Evolutionary conservation across 2,329 filamentous ascomycete genomes (phyloP).

Genomic region (Hypoxylon sp.): DNA sequence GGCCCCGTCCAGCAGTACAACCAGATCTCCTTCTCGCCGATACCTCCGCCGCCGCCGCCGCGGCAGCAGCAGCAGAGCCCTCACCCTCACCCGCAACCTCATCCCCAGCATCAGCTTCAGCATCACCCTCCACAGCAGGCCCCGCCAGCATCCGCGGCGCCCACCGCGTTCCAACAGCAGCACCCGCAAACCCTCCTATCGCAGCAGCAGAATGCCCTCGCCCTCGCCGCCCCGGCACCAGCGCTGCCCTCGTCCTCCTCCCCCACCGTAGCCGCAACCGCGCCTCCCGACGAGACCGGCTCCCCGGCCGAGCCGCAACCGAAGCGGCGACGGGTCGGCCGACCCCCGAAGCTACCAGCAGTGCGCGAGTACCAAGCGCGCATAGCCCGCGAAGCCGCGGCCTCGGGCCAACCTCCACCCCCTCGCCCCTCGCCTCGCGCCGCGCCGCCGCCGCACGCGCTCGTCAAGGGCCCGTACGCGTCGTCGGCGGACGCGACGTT

Average conservation of each 20-base stretch:
- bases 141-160: neutral
- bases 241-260: neutral
- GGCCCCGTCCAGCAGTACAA: conserved; percentile 37
- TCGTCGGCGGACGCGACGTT: conserved; percentile 43
- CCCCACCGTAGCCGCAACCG: neutral
- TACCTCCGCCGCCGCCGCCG: conserved; percentile 15
- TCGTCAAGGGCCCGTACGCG: conserved; percentile 41
- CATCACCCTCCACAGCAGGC: conserved; percentile 16
- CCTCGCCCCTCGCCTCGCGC: conserved; percentile 17
- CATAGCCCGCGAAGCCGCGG: neutral
- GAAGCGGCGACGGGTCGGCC: conserved; percentile 29
- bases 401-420: conserved; percentile 1
- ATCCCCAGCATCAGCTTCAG: conserved; percentile 5
- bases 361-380: conserved; percentile 13
- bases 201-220: conserved; percentile 14
- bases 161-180: conserved; percentile 10
- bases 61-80: conserved; percentile 5
- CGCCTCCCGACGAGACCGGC: too few species aligned
- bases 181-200: conserved; percentile 9
- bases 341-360: conserved; percentile 19
- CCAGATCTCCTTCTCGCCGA: conserved; percentile 22
- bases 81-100: conserved; percentile 8
- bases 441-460: conserved; percentile 33
- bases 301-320: conserved; percentile 11
- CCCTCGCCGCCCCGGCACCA: neutral